Evolutionary conservation across 768 basidiomycete species (phyloP), one percentile per base, ranked within the genome.

Genomic region (Kwoniella bestiolae): DNA sequence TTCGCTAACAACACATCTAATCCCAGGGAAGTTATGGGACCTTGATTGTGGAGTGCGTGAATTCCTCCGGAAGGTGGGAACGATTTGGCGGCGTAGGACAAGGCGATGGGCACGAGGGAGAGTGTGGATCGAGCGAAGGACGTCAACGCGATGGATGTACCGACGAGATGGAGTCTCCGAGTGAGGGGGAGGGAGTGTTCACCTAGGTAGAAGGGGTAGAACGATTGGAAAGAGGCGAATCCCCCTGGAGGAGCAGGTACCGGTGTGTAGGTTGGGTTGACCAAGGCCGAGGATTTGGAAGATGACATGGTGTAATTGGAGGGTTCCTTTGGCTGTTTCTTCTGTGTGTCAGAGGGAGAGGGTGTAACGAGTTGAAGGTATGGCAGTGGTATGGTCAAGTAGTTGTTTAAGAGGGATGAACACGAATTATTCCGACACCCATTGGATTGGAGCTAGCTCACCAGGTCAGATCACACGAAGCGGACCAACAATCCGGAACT

Each of bases 191-290:
- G 58, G 5, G 70, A 68, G 32, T 76, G 75, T 63, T 76, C 75
- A n/a, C 75, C 75, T 2, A 76, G 67, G 50, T 76, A 76, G 60
- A 76, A 76, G 3, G 75, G 75, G 56, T 76, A 76, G 63, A 76
- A 76, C 0, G 64, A 50, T 56, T 56, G 46, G 52, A 65, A 69
- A n/a, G 53, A 63, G 11, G 52, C 41, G 65, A 63, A 63, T 14
- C 51, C 56, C 16, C 32, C 52, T 55, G 52, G 52, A 35, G 52
- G 52, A 5, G 52, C 29, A 7, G 52, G 16, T 26, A 63, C 51
- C 2, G 62, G 62, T 11, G 49, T 52, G 31, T 63, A 63, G 28
- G 26, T 63, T 9, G 62, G 62, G 32, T 63, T 63, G 26, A 21
- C 44, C 12, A 63, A 35, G 23, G 60, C 21, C 47, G 50, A 51